Evolutionary conservation across 1,139 yeast species (phyloP), one percentile per base, ranked within the genome.

Genomic region (Saccharomyces hybrid): DNA sequence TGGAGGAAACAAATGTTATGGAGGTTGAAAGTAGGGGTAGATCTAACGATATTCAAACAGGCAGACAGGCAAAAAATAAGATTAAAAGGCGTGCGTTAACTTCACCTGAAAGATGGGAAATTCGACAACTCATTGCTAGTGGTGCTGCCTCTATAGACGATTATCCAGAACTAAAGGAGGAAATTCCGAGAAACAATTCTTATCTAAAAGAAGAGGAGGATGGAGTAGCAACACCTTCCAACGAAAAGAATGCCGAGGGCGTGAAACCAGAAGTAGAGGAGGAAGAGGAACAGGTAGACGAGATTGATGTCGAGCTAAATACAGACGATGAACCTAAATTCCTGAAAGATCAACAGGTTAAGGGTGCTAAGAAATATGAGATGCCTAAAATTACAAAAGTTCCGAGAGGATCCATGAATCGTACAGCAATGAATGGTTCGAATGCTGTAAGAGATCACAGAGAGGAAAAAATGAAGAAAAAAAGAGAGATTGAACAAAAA

Each of bases 41-140:
- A 41, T 55, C 63, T 48, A 57, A 50, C 28, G 54, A 54, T 32
- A 53, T 49, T 34, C 25, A 53, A 49, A 57, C 51, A 50, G 59
- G 34, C 55, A 59, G 54, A 16, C 41, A 48, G 8, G 27, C 51
- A 27, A 29, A 51, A 23, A 23, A 31, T 14, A 47, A 59, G 29
- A 57, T 57, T 14, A 55, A 55, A 4, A 68, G 74, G 55, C 76
- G 83, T 61, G 73, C 88, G 51, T 68, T 85, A 42, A 84, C 95
- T 0, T 85, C 95, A 0, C 95, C 96, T 1, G 98, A 91, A 67
- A 72, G 91, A 55, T 91, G 96, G 96, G 97, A 91, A 64, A 78
- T 88, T 51, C 76, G 88, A 38, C 97, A 91, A 64, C 73, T 88
- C 38, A 84, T 86, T 34, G 86, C 95, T 0, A 82, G 95, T 3